Conservation (phyloP, 108 stramenopile species). For the Mayamaea pseudoterrestris region DNA sequence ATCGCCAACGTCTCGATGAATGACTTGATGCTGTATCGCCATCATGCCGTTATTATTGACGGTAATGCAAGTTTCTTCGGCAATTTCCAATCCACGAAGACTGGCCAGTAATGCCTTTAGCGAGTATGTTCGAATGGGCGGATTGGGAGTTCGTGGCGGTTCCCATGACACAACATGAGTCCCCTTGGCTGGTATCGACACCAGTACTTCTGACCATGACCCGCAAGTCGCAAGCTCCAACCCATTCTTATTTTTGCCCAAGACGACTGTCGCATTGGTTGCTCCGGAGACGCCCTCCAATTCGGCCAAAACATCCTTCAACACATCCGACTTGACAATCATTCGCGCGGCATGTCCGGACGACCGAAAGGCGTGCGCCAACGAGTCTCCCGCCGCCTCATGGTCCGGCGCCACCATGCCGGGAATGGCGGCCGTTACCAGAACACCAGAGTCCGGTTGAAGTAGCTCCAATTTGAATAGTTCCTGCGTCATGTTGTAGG, state of each 20-base stretch:
- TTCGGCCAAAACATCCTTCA: constrained; percentile 34
- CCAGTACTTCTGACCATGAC: constrained; percentile 25
- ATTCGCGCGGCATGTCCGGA: constrained; percentile 35
- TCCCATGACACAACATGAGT: constrained; percentile 29
- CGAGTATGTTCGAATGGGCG: background rate
- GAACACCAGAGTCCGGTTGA: constrained; percentile 1
- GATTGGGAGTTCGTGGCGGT: constrained; percentile 3
- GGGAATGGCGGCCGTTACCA: constrained; percentile 16
- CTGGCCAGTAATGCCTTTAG: constrained; percentile 23
- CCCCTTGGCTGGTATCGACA: constrained; percentile 16
- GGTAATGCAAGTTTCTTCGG: constrained; percentile 51
- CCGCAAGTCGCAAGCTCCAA: constrained; percentile 44
- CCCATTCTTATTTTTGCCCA: constrained; percentile 16
- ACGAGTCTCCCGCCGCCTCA: constrained; percentile 2
- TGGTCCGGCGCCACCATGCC: constrained; percentile 11
- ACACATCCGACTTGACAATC: constrained; percentile 29
- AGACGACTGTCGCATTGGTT: constrained; percentile 15
- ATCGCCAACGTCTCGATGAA: constrained; percentile 13
- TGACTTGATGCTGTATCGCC: constrained; percentile 63
- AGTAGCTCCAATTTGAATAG: constrained; percentile 44
- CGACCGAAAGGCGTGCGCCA: constrained; percentile 50
- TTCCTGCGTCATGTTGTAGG: constrained; percentile 40
- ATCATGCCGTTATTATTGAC: constrained; percentile 58
- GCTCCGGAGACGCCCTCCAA: constrained; percentile 40
- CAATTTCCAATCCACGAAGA: constrained; percentile 52